phyloP scores from a whole-genome alignment of 1,139 yeast genomes.

The Scheffersomyces illinoinensis region DNA sequence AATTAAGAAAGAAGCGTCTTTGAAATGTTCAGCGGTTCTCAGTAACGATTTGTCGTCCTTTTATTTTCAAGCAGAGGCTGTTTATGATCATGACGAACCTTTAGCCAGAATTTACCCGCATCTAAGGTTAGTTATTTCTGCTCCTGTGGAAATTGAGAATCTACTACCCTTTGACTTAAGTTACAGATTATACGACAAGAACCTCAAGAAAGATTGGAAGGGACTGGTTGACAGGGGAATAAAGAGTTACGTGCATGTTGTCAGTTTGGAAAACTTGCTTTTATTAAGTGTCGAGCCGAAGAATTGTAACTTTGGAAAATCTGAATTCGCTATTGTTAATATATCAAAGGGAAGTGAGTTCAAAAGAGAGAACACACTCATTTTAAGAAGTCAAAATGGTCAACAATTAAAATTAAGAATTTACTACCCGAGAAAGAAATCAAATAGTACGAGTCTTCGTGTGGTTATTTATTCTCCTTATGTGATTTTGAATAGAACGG shows the following conservation, averaged over 20 bases:
- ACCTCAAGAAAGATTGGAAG: conserved; percentile 69
- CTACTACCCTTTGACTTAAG: conserved; percentile 79
- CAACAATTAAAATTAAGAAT: conserved; percentile 65
- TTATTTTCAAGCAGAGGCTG: conserved; percentile 75
- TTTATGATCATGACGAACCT: conserved; percentile 63
- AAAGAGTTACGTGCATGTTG: conserved; percentile 75
- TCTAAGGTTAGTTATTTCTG: conserved; percentile 72
- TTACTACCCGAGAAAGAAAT: conserved; percentile 55
- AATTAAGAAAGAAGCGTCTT: conserved; percentile 50
- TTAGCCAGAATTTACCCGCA: conserved; percentile 80
- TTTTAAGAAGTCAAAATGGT: conserved; percentile 58
- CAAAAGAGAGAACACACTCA: conserved; percentile 53
- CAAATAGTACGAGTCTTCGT: conserved; percentile 52
- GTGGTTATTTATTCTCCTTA: conserved; percentile 84
- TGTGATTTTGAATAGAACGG: conserved; percentile 77
- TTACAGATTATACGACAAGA: conserved; percentile 77
- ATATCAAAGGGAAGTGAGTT: conserved; percentile 56
- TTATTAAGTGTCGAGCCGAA: conserved; percentile 71
- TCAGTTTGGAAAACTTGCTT: conserved; percentile 68
- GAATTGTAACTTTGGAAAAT: conserved; percentile 62
- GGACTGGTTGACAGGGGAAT: conserved; percentile 64
- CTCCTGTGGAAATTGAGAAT: conserved; percentile 87
- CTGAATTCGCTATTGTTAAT: conserved; percentile 82
- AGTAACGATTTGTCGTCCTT: conserved; percentile 46
- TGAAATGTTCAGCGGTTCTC: conserved; percentile 56